Percentiles rank a stretch among this genome's conserved stretches.
Evolutionary conservation across 176 grass and related monocot genomes (phyloP).

Genomic region (Chrysopogon serrulatus): DNA sequence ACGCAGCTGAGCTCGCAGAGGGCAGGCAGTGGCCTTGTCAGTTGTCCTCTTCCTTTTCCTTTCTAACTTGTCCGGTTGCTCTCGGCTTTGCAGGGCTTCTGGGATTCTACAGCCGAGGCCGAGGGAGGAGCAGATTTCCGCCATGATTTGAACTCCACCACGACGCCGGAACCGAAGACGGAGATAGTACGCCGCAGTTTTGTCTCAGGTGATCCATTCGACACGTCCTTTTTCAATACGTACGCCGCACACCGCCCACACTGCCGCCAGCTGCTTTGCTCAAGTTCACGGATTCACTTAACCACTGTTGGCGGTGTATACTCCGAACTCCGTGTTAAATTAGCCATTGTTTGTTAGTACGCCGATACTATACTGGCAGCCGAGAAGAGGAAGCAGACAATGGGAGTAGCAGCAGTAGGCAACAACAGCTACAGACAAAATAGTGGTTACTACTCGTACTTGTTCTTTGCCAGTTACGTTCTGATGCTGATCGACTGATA

Average conservation of each 20-base stretch:
- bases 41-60: slow-evolving; percentile 4
- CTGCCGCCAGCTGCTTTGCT: no score
- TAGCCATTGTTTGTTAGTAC: neutral
- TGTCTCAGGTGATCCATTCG: slow-evolving; percentile 50
- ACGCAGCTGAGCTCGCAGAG: neutral
- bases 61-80: slow-evolving; percentile 24
- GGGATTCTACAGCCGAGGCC: slow-evolving; percentile 34
- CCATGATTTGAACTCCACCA: slow-evolving; percentile 31
- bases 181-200: slow-evolving; percentile 32
- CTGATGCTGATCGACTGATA: neutral
- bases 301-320: neutral
- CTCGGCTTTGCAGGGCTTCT: slow-evolving; percentile 46
- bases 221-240: slow-evolving; percentile 1
- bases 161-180: slow-evolving; percentile 25
- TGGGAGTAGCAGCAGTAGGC: neutral
- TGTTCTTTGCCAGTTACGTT: neutral
- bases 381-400: neutral
- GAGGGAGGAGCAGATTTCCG: slow-evolving; percentile 26
- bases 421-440: slow-evolving; percentile 33
- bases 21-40: neutral
- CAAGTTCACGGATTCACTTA: neutral
- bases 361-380: neutral
- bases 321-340: neutral
- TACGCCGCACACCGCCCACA: neutral
- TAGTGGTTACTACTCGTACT: neutral